Percentiles rank a stretch among this genome's conserved stretches.
phyloP scores from a whole-genome alignment of 768 basidiomycete genomes.

The Russula vinacea region DNA sequence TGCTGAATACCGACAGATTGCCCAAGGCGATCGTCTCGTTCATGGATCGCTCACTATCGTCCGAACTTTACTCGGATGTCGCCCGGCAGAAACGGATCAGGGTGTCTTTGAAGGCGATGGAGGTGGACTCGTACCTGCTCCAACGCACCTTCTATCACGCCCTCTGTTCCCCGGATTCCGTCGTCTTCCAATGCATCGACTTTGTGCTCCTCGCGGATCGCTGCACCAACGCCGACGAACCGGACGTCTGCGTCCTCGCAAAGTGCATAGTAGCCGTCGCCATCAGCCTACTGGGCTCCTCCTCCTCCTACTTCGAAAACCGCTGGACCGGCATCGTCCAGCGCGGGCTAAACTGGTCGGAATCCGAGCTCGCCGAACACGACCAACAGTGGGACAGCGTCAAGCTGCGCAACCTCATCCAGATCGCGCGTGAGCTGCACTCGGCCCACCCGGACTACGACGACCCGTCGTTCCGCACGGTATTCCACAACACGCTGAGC shows the following conservation, averaged over 20 bases:
- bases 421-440: not conserved
- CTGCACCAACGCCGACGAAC: not conserved
- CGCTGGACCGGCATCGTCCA: constrained; percentile 6
- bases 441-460: not conserved
- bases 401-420: constrained; percentile 6
- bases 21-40: constrained; percentile 15
- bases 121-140: constrained; percentile 8
- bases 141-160: constrained; percentile 12
- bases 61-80: constrained; percentile 5
- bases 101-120: constrained; percentile 1
- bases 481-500: not conserved
- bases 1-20: not conserved
- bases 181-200: constrained; percentile 7
- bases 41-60: constrained; percentile 12
- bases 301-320: not conserved
- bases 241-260: constrained; percentile 5
- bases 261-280: constrained; percentile 15
- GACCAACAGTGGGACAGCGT: not conserved
- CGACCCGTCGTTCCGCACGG: constrained; percentile 2
- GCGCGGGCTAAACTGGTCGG: not conserved
- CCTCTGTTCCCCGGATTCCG: not conserved
- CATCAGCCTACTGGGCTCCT: not conserved
- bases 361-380: not conserved
- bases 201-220: constrained; percentile 9
- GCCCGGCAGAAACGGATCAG: not conserved